A percentile compares a stretch with the other conserved stretches of the same genome.
These are phyloP conservation scores for Acer negundo DNA, from an alignment of 345 rosid species.

Conservation along the genomic window DNA sequence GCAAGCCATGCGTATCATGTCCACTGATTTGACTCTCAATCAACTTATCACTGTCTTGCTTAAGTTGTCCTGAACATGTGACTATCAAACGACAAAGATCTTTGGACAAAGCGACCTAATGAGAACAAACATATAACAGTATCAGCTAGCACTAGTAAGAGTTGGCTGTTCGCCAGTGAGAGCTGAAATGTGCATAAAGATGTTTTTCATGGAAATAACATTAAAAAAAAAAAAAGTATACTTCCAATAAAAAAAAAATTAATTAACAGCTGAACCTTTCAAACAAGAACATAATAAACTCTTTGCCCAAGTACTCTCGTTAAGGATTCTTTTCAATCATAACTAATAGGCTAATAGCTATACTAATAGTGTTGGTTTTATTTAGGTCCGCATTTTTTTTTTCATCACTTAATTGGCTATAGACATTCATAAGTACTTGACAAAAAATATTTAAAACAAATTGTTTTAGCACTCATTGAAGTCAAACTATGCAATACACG, in stretches of 20 bases:
- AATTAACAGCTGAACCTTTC: background rate
- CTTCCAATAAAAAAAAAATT: background rate
- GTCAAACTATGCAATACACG: background rate
- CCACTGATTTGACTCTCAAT: slow-evolving; percentile 32
- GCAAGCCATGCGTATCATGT: slow-evolving; percentile 57
- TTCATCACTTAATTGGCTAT: background rate
- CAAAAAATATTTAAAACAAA: slow-evolving; percentile 2
- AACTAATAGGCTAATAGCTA: background rate
- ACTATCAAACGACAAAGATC: slow-evolving; percentile 81
- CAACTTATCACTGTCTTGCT: slow-evolving; percentile 42
- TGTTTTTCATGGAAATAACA: background rate
- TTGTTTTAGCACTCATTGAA: background rate
- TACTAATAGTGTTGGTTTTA: background rate
- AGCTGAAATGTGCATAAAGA: background rate
- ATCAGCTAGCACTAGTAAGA: slow-evolving; percentile 19
- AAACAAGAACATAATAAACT: slow-evolving; percentile 10
- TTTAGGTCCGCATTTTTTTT: background rate
- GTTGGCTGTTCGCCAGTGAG: background rate
- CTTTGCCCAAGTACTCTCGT: slow-evolving; percentile 1
- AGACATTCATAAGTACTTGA: background rate
- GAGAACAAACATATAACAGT: slow-evolving; percentile 21
- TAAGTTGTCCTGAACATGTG: slow-evolving; percentile 79
- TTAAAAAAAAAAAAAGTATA: background rate
- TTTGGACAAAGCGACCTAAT: slow-evolving; percentile 84
- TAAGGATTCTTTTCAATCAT: slow-evolving; percentile 1